Conservation (phyloP, 1,139 yeast species). For the Candida sanyaensis region DNA sequence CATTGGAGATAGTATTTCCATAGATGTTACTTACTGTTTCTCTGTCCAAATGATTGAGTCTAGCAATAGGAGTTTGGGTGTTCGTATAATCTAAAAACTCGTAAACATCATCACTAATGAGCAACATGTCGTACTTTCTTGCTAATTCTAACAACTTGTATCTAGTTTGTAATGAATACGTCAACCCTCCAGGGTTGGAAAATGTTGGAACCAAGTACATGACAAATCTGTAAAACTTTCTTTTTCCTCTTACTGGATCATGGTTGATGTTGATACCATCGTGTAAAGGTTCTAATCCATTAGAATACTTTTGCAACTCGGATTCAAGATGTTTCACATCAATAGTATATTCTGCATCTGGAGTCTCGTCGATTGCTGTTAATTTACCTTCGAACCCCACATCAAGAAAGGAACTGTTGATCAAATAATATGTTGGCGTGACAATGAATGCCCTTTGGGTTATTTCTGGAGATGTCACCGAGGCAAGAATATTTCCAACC, state of each 20-base stretch:
- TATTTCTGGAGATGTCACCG: slow-evolving; percentile 47
- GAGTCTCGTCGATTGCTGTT: slow-evolving; percentile 66
- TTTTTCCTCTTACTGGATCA: slow-evolving; percentile 46
- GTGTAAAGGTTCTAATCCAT: slow-evolving; percentile 27
- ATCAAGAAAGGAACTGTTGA: slow-evolving; percentile 74
- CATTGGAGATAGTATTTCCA: slow-evolving; percentile 80
- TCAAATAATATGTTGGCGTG: slow-evolving; percentile 81
- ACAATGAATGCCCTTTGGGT: slow-evolving; percentile 72
- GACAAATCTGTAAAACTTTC: slow-evolving; percentile 68
- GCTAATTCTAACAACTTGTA: slow-evolving; percentile 65
- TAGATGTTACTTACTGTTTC: slow-evolving; percentile 33
- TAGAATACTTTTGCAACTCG: slow-evolving; percentile 40
- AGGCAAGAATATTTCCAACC: slow-evolving; percentile 61
- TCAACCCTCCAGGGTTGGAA: slow-evolving; percentile 83
- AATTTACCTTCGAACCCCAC: slow-evolving; percentile 74
- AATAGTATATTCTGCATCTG: slow-evolving; percentile 46
- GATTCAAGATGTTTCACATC: slow-evolving; percentile 58
- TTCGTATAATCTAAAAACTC: slow-evolving; percentile 63
- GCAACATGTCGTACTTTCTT: slow-evolving; percentile 71
- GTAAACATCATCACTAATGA: slow-evolving; percentile 85
- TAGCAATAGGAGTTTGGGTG: slow-evolving; percentile 30
- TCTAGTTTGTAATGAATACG: slow-evolving; percentile 57
- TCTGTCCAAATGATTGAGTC: slow-evolving; percentile 59
- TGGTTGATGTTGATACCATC: slow-evolving; percentile 30
- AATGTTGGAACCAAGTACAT: slow-evolving; percentile 82